Percentiles rank a stretch among this genome's conserved stretches.
These are phyloP conservation scores for Termitomyces sp. DNA, from an alignment of 768 basidiomycete species.

Conservation along the genomic window DNA sequence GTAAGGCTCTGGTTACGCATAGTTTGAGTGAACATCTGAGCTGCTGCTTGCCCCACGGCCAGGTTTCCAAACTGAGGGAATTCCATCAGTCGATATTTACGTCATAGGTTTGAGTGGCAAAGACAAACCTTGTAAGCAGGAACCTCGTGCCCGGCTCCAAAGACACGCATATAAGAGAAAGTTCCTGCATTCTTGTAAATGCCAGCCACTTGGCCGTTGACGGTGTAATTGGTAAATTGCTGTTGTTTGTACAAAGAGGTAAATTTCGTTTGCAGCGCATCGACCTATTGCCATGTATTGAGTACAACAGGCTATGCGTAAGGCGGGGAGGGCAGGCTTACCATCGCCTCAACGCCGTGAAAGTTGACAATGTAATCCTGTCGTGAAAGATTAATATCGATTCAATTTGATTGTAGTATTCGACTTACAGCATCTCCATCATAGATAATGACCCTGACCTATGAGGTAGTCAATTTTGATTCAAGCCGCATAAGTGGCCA, in stretches of 20 bases:
- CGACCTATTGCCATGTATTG: slow-evolving; percentile 29
- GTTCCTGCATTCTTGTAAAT: slow-evolving; percentile 58
- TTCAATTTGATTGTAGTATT: background rate
- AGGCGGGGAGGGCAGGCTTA: slow-evolving; percentile 16
- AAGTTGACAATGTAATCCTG: slow-evolving; percentile 55
- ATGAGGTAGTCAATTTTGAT: background rate
- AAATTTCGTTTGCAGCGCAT: slow-evolving; percentile 45
- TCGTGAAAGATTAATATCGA: background rate
- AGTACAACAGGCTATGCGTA: background rate
- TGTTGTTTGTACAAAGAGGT: slow-evolving; percentile 38
- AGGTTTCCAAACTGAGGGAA: slow-evolving; percentile 29
- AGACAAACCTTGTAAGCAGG: slow-evolving; percentile 40
- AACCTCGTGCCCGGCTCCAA: slow-evolving; percentile 45
- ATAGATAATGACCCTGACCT: slow-evolving; percentile 47
- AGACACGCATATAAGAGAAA: slow-evolving; percentile 52
- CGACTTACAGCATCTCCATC: slow-evolving; percentile 53
- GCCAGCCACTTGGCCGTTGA: slow-evolving; percentile 46
- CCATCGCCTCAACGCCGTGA: slow-evolving; percentile 56
- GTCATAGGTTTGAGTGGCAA: background rate
- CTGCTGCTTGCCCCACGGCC: slow-evolving; percentile 38
- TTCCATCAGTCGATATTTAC: background rate
- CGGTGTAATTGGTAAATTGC: slow-evolving; percentile 44
- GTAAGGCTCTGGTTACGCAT: slow-evolving; percentile 28
- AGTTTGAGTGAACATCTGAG: slow-evolving; percentile 42
- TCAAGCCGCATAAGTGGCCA: background rate